Conservation (phyloP, 176 grass and related monocot genomes). For the Typha latifolia region DNA sequence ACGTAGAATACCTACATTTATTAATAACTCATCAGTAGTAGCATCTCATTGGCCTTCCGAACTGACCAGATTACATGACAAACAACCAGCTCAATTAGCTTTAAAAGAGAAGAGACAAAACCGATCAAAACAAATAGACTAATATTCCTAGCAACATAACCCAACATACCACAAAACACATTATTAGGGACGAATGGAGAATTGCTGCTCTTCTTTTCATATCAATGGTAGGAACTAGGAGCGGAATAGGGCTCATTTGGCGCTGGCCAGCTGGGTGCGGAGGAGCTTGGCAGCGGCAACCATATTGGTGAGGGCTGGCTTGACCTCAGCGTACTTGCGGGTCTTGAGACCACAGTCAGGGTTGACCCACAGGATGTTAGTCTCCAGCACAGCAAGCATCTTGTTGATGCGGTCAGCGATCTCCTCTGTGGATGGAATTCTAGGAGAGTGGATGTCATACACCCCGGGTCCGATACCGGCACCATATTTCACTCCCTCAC, state of each 20-base stretch:
- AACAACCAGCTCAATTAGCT: constrained; percentile 17
- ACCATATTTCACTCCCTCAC: constrained; percentile 64
- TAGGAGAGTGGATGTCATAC: constrained; percentile 92
- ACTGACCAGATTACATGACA: background rate
- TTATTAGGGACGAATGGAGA: constrained; percentile 31
- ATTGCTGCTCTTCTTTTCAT: constrained; percentile 11
- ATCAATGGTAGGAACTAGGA: constrained; percentile 8
- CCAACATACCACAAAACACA: constrained; percentile 4
- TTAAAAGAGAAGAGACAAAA: background rate
- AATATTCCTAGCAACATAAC: constrained; percentile 19
- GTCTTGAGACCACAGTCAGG: constrained; percentile 93
- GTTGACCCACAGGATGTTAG: constrained; percentile 94
- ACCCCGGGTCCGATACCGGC: constrained; percentile 78
- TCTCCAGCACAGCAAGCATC: constrained; percentile 91
- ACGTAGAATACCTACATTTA: background rate
- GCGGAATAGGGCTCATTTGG: constrained; percentile 28
- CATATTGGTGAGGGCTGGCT: constrained; percentile 72
- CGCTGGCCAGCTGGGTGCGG: constrained; percentile 54
- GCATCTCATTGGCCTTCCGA: background rate
- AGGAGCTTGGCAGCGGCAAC: constrained; percentile 61
- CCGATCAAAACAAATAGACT: background rate
- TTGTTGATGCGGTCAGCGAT: constrained; percentile 77
- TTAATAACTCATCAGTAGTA: background rate
- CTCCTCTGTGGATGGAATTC: constrained; percentile 71
- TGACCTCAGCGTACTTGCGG: constrained; percentile 79